phyloP scores from a whole-genome alignment of 2,329 filamentous ascomycete genomes.

The Mollisia scopiformis region DNA sequence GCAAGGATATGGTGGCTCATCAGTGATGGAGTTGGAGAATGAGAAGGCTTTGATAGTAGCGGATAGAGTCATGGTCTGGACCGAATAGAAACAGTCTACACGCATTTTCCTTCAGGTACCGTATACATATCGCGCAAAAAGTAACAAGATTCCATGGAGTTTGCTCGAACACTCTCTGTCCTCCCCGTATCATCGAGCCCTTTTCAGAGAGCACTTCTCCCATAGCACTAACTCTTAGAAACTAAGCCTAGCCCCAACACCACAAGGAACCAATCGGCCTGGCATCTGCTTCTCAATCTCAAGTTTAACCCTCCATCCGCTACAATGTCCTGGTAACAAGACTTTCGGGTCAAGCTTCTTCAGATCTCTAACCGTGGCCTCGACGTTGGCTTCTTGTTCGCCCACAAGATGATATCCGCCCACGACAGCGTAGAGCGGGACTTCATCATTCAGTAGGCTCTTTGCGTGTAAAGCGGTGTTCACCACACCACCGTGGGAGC shows the following conservation, averaged over 20 bases:
- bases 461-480: conserved; percentile 52
- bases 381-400: conserved; percentile 45
- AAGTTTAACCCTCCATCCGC: conserved; percentile 58
- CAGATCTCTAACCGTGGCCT: conserved; percentile 50
- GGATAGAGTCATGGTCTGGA: too few relatives aligned
- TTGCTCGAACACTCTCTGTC: too few relatives aligned
- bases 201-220: not conserved
- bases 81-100: too few relatives aligned
- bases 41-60: too few relatives aligned
- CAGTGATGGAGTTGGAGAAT: too few relatives aligned
- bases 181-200: too few relatives aligned
- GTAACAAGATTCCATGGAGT: too few relatives aligned
- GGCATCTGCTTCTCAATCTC: conserved; percentile 54
- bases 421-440: conserved; percentile 52
- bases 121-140: too few relatives aligned
- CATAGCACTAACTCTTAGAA: not conserved
- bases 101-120: too few relatives aligned
- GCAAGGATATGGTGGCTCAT: too few relatives aligned
- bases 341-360: conserved; percentile 49
- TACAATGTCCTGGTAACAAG: conserved; percentile 57
- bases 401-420: conserved; percentile 58
- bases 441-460: conserved; percentile 38
- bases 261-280: not conserved
- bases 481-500: conserved; percentile 57
- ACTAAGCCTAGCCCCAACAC: not conserved